Conservation (phyloP, 2,329 filamentous ascomycete genomes). For the Neodidymelliopsis sp. region DNA sequence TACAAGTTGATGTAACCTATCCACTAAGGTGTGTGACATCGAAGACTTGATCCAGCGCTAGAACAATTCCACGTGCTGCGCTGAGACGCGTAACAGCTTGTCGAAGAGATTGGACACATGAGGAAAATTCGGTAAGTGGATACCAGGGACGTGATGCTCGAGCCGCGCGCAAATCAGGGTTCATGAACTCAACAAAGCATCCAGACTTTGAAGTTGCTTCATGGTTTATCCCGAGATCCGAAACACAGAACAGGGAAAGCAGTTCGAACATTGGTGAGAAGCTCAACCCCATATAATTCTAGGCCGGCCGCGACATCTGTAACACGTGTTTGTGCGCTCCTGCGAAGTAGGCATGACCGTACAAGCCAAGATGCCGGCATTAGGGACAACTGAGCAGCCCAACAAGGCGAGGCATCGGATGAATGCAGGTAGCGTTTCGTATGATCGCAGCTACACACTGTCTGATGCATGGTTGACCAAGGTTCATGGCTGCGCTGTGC, state of each 20-base stretch:
- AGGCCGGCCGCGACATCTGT: conserved; percentile 2
- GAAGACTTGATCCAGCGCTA: conserved; percentile 1
- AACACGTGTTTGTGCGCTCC: conserved; percentile 3
- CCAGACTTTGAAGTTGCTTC: background rate
- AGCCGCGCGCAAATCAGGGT: conserved; percentile 5
- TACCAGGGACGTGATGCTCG: background rate
- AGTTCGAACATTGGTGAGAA: background rate
- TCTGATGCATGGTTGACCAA: too few relatives aligned
- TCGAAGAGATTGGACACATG: conserved; percentile 5
- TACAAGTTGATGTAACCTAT: background rate
- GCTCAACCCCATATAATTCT: background rate
- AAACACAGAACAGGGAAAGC: background rate
- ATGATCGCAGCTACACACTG: too few relatives aligned
- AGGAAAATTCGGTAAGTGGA: conserved; percentile 10
- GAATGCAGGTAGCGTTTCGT: too few relatives aligned
- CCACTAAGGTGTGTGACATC: background rate
- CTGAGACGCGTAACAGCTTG: conserved; percentile 1
- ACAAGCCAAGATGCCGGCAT: background rate
- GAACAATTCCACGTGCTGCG: background rate
- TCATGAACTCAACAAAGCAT: background rate
- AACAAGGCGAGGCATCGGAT: background rate
- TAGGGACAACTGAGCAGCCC: background rate
- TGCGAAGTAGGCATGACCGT: background rate
- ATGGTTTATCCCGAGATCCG: conserved; percentile 6
- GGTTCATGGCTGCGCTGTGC: too few relatives aligned